Conservation (phyloP, 177 flowering plant genomes). For the Vitis hybrid region DNA sequence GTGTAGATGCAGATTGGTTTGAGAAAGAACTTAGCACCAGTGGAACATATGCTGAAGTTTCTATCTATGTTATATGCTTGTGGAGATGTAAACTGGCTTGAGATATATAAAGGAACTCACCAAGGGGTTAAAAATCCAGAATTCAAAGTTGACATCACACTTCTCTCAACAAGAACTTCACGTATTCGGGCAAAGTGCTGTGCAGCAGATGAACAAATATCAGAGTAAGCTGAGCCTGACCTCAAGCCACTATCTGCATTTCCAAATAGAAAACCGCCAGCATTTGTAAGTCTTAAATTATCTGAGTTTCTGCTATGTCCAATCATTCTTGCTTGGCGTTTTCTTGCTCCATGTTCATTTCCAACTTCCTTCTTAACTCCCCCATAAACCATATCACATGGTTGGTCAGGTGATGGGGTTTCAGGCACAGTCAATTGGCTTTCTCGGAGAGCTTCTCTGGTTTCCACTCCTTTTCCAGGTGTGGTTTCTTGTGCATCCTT, state of each 20-base stretch:
- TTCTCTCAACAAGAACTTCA: conserved; percentile 88
- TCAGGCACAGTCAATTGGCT: conserved; percentile 90
- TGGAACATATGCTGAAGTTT: neutral
- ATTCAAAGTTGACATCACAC: conserved; percentile 82
- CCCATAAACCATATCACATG: conserved; percentile 52
- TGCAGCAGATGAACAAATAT: conserved; percentile 82
- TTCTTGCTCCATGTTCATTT: conserved; percentile 68
- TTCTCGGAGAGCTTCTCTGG: conserved; percentile 66
- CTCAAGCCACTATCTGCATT: conserved; percentile 45
- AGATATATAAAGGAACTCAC: conserved; percentile 39
- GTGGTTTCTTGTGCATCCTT: conserved; percentile 57
- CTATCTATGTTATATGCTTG: neutral
- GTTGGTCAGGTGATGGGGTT: conserved; percentile 98
- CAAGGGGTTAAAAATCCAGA: conserved; percentile 94
- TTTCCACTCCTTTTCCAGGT: conserved; percentile 71
- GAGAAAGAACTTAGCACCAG: no score
- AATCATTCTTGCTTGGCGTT: conserved; percentile 57
- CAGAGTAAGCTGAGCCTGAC: conserved; percentile 80
- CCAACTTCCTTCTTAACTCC: conserved; percentile 66
- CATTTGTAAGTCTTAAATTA: conserved; percentile 42
- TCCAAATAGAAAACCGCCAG: conserved; percentile 49
- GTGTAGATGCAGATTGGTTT: no score
- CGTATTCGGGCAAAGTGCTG: conserved; percentile 92
- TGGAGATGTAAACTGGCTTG: neutral
- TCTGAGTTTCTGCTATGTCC: conserved; percentile 45